phyloP scores from a whole-genome alignment of 805 yeast species.

The Barnettozyma siamensis region DNA sequence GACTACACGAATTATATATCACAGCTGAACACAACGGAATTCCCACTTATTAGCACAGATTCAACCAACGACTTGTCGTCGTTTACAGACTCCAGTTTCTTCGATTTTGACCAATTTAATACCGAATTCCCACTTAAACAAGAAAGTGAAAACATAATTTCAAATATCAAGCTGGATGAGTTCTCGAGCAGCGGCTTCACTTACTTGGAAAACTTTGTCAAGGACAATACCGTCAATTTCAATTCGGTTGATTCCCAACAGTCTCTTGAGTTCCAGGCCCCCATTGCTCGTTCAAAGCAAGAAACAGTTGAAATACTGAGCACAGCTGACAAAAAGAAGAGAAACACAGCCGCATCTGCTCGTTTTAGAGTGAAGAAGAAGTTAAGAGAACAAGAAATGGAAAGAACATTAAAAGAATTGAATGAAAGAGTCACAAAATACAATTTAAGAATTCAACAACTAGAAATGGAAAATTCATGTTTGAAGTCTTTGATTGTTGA shows the following conservation, averaged over 20 bases:
- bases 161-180: neutral
- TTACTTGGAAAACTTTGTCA: slow-evolving; percentile 3
- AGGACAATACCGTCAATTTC: neutral
- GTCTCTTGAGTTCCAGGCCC: neutral
- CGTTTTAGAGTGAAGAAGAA: slow-evolving; percentile 60
- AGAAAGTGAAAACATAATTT: neutral
- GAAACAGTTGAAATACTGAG: neutral
- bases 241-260: neutral
- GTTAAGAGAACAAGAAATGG: slow-evolving; percentile 54
- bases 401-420: slow-evolving; percentile 37
- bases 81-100: slow-evolving; percentile 19
- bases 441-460: slow-evolving; percentile 42
- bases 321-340: slow-evolving; percentile 38
- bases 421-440: slow-evolving; percentile 39
- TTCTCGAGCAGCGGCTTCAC: slow-evolving; percentile 1
- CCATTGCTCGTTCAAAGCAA: neutral
- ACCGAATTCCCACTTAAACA: slow-evolving; percentile 6
- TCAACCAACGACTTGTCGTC: slow-evolving; percentile 12
- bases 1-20: slow-evolving; percentile 8
- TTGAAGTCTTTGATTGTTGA: slow-evolving; percentile 49
- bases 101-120: slow-evolving; percentile 22
- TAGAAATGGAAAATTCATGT: slow-evolving; percentile 59
- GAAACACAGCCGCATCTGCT: slow-evolving; percentile 64
- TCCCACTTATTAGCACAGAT: slow-evolving; percentile 1
- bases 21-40: slow-evolving; percentile 15